phyloP scores from a whole-genome alignment of 106 monocot genomes.

The Dioscorea dumetorum region DNA sequence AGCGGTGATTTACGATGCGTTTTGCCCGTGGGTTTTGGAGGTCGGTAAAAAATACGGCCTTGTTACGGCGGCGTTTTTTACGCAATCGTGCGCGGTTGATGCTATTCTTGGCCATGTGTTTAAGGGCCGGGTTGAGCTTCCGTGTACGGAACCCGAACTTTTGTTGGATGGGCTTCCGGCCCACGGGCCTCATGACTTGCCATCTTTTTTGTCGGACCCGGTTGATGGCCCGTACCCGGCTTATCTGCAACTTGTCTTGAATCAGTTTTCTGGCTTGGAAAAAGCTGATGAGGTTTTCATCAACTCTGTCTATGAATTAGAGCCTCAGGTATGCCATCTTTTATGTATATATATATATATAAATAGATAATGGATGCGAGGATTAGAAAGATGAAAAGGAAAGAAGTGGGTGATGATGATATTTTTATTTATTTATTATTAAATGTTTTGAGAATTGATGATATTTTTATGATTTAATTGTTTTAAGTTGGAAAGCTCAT shows the following conservation, averaged over 20 bases:
- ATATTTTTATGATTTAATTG: too few species aligned
- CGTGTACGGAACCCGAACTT: constrained; percentile 4
- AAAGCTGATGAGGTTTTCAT: constrained; percentile 33
- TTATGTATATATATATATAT: too few species aligned
- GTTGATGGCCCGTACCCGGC: constrained; percentile 16
- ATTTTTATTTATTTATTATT: too few species aligned
- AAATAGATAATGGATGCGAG: too few species aligned
- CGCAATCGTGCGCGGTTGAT: constrained; percentile 42
- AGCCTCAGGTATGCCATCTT: constrained; percentile 10
- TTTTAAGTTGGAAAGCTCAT: too few species aligned
- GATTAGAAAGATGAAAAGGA: too few species aligned
- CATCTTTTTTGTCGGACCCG: constrained; percentile 20
- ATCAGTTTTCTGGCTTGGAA: constrained; percentile 36
- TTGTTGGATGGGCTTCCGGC: constrained; percentile 24
- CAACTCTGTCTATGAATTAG: constrained; percentile 50
- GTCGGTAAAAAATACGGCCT: constrained; percentile 28
- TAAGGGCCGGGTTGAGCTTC: constrained; percentile 14
- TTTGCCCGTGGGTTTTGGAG: constrained; percentile 41
- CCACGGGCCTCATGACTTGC: constrained; percentile 29
- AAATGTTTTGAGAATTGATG: too few species aligned
- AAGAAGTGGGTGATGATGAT: too few species aligned
- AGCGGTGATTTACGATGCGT: constrained; percentile 44
- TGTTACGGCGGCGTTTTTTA: constrained; percentile 39
- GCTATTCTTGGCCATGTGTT: constrained; percentile 26
- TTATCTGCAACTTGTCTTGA: constrained; percentile 19